Evolutionary conservation across 106 monocot genomes (phyloP), one percentile per base, ranked within the genome.

Genomic region (Dioscorea alata): DNA sequence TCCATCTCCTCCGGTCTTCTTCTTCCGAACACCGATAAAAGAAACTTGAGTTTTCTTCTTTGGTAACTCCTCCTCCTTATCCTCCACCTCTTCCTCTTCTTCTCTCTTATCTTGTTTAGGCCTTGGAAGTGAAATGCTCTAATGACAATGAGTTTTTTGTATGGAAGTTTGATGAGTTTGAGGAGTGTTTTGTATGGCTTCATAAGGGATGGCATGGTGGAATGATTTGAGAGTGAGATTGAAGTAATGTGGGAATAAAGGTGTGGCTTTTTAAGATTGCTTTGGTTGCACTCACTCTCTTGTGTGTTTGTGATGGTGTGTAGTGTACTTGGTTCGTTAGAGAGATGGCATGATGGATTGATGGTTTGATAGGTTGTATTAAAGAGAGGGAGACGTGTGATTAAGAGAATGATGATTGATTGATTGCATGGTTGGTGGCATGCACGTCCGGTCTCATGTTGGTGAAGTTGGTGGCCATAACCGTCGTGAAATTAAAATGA

Each of bases 171-270:
- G 35, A 71, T 60, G 42, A 71, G 42, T 62, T 66, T 66, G 70
- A 68, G 34, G 63, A 84, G 51, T 25, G 28, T 25, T 28, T 65
- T 71, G 80, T 75, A 84, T 69, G 85, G 74, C 52, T 60, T 62
- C 32, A 79, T 31, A 28, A 74, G 21, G 25, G 69, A 20, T 57
- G 28, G 31, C 67, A 23, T 64, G 23, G 25, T 42, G 49, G 67
- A 54, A 69, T 58, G 69, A 69, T 69, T 23, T 21, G 66, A 50
- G 51, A 67, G 51, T 67, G 51, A 9, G 23, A 13, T 67, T 14
- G 23, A 52, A 52, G 66, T 10, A 28, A 50, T 14, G 15, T 8
- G 42, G 10, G 42, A 42, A 42, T 10, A 65, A 49, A 19, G 48
- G 49, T 25, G 15, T 13, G 54, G 8, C 19, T 2, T 12, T 14